Evolutionary conservation across 1,284 basidiomycete species (phyloP).

Genomic region (Ceratobasidium sp.): DNA sequence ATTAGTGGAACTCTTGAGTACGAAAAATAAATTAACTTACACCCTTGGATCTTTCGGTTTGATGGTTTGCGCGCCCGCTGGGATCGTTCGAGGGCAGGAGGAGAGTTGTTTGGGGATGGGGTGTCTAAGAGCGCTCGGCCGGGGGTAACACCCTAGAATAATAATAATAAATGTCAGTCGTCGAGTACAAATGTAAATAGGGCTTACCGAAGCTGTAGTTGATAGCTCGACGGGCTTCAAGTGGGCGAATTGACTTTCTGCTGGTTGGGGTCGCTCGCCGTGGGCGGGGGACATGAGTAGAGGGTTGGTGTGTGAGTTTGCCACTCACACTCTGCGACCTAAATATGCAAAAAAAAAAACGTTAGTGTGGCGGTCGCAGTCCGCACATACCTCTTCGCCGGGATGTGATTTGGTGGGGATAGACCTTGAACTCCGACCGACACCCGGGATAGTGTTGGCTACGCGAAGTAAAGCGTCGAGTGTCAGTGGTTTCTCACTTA

Average conservation of each 20-base stretch:
- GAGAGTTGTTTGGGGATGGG: not conserved
- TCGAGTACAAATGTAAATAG: too few relatives aligned
- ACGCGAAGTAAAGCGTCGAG: too few relatives aligned
- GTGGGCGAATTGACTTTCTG: conserved; percentile 9
- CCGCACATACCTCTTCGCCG: too few relatives aligned
- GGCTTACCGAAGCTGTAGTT: conserved; percentile 12
- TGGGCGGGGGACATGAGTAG: not conserved
- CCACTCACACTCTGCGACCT: too few relatives aligned
- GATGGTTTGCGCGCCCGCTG: conserved; percentile 14
- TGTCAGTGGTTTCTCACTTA: too few relatives aligned
- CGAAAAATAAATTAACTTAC: conserved; percentile 5
- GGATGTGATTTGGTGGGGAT: too few relatives aligned
- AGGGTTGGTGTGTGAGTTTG: too few relatives aligned
- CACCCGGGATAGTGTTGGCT: too few relatives aligned
- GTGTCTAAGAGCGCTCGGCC: conserved; percentile 23
- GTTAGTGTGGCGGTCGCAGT: too few relatives aligned
- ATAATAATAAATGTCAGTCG: not conserved
- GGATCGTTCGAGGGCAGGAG: conserved; percentile 15
- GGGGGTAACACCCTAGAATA: conserved; percentile 14
- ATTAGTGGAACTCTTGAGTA: too few relatives aligned
- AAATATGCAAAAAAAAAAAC: too few relatives aligned
- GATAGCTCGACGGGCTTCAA: conserved; percentile 1
- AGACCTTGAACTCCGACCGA: too few relatives aligned
- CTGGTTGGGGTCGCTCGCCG: conserved; percentile 3
- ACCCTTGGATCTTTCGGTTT: not conserved